phyloP scores from a whole-genome alignment of 208 protist genomes.

The Leishmania arabica region DNA sequence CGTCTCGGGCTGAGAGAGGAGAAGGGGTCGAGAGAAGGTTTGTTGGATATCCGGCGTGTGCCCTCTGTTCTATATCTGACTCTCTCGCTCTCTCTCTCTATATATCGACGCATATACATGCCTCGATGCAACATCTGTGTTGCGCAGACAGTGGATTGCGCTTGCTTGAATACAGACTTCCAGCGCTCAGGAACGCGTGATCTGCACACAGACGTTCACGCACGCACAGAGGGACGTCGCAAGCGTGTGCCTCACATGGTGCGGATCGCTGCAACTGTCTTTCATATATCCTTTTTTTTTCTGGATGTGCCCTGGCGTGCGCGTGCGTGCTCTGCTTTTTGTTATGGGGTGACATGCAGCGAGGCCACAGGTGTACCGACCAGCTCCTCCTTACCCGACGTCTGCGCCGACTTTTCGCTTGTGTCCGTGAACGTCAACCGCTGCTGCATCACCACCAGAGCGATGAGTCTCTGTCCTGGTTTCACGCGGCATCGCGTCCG shows the following conservation, averaged over 20 bases:
- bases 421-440: not conserved
- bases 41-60: not conserved
- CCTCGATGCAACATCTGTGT: not conserved
- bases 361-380: not conserved
- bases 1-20: not conserved
- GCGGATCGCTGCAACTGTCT: not conserved
- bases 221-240: not conserved
- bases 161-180: not conserved
- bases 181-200: not conserved
- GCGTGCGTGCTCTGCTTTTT: not conserved
- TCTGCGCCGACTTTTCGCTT: conserved; percentile 1
- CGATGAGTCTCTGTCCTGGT: not conserved
- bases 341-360: not conserved
- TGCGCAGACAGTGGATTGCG: not conserved
- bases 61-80: no score
- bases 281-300: not conserved
- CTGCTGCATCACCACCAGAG: not conserved
- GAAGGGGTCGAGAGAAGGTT: no score
- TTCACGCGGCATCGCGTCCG: not conserved
- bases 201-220: not conserved
- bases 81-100: not conserved
- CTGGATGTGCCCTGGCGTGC: not conserved
- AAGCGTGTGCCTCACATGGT: not conserved
- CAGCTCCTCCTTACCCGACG: not conserved
- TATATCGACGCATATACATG: not conserved